These are phyloP conservation scores for Haematococcus sp. DNA, from an alignment of 139 green algal species.

Conservation along the genomic window DNA sequence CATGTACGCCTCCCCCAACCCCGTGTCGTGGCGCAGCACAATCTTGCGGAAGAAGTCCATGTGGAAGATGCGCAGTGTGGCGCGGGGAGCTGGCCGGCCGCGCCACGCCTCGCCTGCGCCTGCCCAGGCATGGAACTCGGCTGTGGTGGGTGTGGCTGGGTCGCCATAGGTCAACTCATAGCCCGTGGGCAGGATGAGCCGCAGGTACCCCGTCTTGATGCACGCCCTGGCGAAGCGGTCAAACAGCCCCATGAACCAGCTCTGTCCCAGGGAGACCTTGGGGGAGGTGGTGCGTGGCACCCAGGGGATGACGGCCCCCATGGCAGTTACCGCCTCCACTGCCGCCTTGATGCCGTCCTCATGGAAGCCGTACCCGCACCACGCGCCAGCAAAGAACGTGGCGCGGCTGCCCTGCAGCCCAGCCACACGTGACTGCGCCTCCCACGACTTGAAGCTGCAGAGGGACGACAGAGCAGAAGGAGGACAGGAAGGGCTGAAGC, in stretches of 20 bases:
- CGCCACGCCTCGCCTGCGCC: constrained; percentile 61
- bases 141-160: not conserved
- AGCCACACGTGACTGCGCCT: constrained; percentile 55
- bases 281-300: constrained; percentile 47
- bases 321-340: constrained; percentile 55
- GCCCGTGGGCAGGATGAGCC: constrained; percentile 83
- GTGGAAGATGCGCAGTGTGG: constrained; percentile 70
- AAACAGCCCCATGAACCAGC: constrained; percentile 23
- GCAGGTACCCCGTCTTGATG: constrained; percentile 64
- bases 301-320: constrained; percentile 31
- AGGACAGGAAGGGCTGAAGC: no score
- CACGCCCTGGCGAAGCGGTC: constrained; percentile 58
- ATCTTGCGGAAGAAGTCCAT: constrained; percentile 77
- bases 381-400: constrained; percentile 58
- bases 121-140: not conserved
- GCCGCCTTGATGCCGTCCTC: constrained; percentile 89
- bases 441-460: constrained; percentile 44
- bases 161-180: constrained; percentile 69
- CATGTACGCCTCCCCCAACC: constrained; percentile 93
- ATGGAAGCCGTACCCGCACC: constrained; percentile 94
- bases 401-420: constrained; percentile 48
- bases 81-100: constrained; percentile 38
- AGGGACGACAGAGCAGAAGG: not conserved
- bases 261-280: constrained; percentile 48
- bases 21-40: constrained; percentile 77